Conservation (phyloP, 1,284 basidiomycete genomes). For the Ceratobasidium sp. region DNA sequence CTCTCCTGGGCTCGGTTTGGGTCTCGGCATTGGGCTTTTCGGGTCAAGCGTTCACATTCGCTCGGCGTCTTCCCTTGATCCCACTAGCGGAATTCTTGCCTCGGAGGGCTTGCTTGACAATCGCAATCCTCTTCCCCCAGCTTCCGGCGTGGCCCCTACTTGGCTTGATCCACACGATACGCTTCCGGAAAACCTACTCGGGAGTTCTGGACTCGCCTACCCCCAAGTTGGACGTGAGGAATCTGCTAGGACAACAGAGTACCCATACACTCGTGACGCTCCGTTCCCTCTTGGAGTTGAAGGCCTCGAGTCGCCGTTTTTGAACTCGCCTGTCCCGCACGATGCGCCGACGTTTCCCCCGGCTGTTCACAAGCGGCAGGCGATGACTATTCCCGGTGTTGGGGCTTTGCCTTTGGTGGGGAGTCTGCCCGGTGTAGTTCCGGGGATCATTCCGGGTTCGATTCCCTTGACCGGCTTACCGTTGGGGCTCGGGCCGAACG, state of each 20-base stretch:
- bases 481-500: not conserved
- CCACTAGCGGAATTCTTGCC: not conserved
- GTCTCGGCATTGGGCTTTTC: slow-evolving; percentile 1
- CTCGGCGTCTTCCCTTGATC: not conserved
- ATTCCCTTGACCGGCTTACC: too few species aligned
- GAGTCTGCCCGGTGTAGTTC: not conserved
- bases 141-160: not conserved
- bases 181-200: not conserved
- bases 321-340: slow-evolving; percentile 5
- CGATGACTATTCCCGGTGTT: not conserved
- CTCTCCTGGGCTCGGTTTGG: not conserved
- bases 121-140: not conserved
- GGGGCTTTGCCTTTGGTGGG: not conserved
- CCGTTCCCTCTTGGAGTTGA: not conserved
- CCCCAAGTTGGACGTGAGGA: not conserved
- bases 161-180: not conserved
- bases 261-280: not conserved
- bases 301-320: not conserved
- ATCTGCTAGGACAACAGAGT: not conserved
- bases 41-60: slow-evolving; percentile 5
- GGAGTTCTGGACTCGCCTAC: not conserved
- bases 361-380: not conserved
- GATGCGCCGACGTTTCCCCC: slow-evolving; percentile 12
- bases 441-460: not conserved
- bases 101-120: not conserved